phyloP scores from a whole-genome alignment of 2,329 filamentous ascomycete species.

The Onygenales sp. region DNA sequence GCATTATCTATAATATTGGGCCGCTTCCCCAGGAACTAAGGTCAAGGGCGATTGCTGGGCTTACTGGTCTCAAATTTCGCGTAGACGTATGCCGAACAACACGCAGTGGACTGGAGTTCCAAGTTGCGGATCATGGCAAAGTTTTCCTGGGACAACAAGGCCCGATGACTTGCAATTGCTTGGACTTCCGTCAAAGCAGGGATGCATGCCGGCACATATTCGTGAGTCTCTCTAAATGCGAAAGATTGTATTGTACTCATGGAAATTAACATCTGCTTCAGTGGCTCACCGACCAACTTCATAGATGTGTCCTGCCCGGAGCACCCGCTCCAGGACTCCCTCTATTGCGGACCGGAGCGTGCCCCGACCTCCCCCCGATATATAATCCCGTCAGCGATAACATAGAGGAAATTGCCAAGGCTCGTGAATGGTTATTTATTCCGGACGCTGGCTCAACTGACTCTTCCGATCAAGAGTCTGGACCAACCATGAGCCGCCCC shows the following conservation, averaged over 20 bases:
- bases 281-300: conserved; percentile 35
- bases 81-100: conserved; percentile 20
- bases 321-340: conserved; percentile 19
- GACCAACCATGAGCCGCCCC: conserved; percentile 23
- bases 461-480: conserved; percentile 10
- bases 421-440: conserved; percentile 26
- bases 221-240: conserved; percentile 19
- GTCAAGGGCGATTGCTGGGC: conserved; percentile 8
- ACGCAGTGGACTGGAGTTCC: conserved; percentile 26
- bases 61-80: conserved; percentile 9
- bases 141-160: conserved; percentile 22
- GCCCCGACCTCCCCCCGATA: conserved; percentile 20
- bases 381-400: conserved; percentile 24
- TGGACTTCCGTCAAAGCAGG: conserved; percentile 20
- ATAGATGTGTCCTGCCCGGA: conserved; percentile 23
- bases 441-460: conserved; percentile 14
- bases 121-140: conserved; percentile 25
- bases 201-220: conserved; percentile 34
- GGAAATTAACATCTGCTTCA: conserved; percentile 11
- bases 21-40: conserved; percentile 5
- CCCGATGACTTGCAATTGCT: conserved; percentile 26
- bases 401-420: conserved; percentile 23
- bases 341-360: conserved; percentile 24
- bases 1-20: conserved; percentile 9
- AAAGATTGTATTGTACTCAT: not conserved